These are phyloP conservation scores for Psilocybe cubensis DNA, from an alignment of 768 basidiomycete genomes.

Conservation along the genomic window DNA sequence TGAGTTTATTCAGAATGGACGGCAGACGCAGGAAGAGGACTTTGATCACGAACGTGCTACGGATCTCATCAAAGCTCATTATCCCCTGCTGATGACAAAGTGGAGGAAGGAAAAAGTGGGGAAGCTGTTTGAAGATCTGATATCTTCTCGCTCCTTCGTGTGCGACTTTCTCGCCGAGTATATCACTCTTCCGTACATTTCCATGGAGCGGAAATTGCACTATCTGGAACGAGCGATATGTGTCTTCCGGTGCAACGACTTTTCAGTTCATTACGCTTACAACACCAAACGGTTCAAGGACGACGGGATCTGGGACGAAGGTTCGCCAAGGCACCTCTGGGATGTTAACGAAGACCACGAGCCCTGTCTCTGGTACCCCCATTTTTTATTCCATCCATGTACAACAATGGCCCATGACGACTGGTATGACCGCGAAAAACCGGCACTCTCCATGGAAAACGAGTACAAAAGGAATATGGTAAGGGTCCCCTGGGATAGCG, in stretches of 20 bases:
- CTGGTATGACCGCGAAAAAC: conserved; percentile 13
- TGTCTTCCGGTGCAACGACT: conserved; percentile 31
- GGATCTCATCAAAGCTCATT: too few relatives aligned
- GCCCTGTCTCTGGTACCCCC: conserved; percentile 36
- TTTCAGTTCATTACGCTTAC: conserved; percentile 4
- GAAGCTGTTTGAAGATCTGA: too few relatives aligned
- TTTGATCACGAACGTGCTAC: neutral
- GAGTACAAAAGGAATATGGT: conserved; percentile 9
- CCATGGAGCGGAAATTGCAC: neutral
- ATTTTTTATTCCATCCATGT: conserved; percentile 37
- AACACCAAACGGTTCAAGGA: conserved; percentile 8
- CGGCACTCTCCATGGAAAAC: conserved; percentile 12
- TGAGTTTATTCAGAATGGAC: conserved; percentile 5
- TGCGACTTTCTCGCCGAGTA: too few relatives aligned
- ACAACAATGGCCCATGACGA: conserved; percentile 18
- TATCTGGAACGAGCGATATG: conserved; percentile 24
- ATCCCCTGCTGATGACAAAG: too few relatives aligned
- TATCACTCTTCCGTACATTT: too few relatives aligned
- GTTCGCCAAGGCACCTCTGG: too few relatives aligned
- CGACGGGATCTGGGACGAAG: conserved; percentile 10
- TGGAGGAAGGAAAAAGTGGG: too few relatives aligned
- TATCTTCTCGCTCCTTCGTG: too few relatives aligned
- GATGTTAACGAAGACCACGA: conserved; percentile 4
- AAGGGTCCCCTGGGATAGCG: conserved; percentile 25
- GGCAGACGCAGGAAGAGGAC: neutral